A percentile compares a stretch with the other conserved stretches of the same genome.
Evolutionary conservation across 495 filamentous ascomycete species (phyloP).

Genomic region (Daldinia decipiens): DNA sequence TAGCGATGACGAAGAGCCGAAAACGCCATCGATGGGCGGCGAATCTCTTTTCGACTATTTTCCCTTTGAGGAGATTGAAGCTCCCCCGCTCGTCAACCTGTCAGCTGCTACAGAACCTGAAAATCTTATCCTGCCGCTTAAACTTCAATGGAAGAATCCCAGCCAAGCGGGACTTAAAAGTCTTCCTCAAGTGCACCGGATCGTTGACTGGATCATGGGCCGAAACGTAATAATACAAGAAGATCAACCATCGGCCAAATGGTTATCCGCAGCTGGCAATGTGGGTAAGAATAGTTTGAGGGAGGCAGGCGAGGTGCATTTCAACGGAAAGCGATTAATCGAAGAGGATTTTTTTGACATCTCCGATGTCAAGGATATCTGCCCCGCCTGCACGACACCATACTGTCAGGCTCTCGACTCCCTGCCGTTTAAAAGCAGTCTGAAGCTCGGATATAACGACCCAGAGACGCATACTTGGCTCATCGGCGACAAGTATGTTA

Average conservation of each 20-base stretch:
- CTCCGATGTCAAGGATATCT: constrained; percentile 45
- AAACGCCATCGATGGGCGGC: constrained; percentile 4
- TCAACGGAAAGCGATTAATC: background rate
- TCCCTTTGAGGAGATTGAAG: constrained; percentile 24
- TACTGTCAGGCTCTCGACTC: constrained; percentile 43
- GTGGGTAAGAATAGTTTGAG: background rate
- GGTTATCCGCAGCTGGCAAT: background rate
- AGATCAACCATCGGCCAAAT: background rate
- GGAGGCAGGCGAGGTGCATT: background rate
- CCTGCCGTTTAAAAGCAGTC: constrained; percentile 40
- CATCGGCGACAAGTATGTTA: constrained; percentile 41
- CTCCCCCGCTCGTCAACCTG: background rate
- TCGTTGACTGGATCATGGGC: constrained; percentile 34
- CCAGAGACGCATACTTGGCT: constrained; percentile 41
- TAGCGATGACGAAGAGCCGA: constrained; percentile 23
- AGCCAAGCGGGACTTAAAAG: constrained; percentile 3
- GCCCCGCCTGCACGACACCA: constrained; percentile 43
- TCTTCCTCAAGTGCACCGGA: constrained; percentile 16
- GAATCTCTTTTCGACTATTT: constrained; percentile 29
- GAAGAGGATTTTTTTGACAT: constrained; percentile 41
- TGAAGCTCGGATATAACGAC: constrained; percentile 41
- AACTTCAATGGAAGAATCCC: background rate
- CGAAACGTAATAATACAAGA: constrained; percentile 11
- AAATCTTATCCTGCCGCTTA: background rate
- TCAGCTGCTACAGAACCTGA: background rate